These are phyloP conservation scores for Colletotrichum falcatum DNA, from an alignment of 2,329 filamentous ascomycete genomes.

Conservation along the genomic window DNA sequence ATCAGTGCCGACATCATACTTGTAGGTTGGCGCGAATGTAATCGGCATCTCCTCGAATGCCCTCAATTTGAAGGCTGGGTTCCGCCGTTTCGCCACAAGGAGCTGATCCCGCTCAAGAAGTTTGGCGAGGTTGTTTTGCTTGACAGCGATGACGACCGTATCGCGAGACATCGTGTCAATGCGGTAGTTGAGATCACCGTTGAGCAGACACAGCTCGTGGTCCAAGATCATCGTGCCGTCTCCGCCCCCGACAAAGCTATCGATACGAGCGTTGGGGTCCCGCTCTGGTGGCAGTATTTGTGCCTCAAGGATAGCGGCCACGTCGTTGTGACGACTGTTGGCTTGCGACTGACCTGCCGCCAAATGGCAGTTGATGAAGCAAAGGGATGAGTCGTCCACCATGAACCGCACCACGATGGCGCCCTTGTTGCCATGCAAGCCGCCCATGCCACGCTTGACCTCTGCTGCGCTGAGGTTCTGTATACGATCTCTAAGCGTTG, in stretches of 20 bases:
- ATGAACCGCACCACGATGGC: slow-evolving; percentile 92
- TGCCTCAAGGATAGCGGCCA: slow-evolving; percentile 88
- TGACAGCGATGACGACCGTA: slow-evolving; percentile 87
- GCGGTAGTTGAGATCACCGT: slow-evolving; percentile 97
- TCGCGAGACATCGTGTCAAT: slow-evolving; percentile 98
- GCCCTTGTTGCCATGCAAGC: slow-evolving; percentile 95
- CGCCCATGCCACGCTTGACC: slow-evolving; percentile 96
- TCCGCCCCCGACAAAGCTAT: slow-evolving; percentile 90
- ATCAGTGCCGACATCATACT: slow-evolving; percentile 96
- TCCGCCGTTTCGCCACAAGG: slow-evolving; percentile 87
- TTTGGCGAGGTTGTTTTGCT: slow-evolving; percentile 83
- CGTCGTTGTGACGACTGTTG: slow-evolving; percentile 90
- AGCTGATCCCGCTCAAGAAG: slow-evolving; percentile 94
- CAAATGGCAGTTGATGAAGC: slow-evolving; percentile 97
- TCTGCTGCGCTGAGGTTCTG: slow-evolving; percentile 82
- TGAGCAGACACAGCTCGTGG: slow-evolving; percentile 96
- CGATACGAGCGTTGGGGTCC: slow-evolving; percentile 74
- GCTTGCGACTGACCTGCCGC: slow-evolving; percentile 94
- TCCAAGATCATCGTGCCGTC: slow-evolving; percentile 96
- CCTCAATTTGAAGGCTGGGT: slow-evolving; percentile 88
- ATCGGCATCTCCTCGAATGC: slow-evolving; percentile 93
- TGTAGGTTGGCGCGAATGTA: slow-evolving; percentile 95
- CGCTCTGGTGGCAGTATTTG: slow-evolving; percentile 78
- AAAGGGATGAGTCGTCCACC: slow-evolving; percentile 92
- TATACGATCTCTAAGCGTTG: slow-evolving; percentile 80